Percentiles rank a stretch among this genome's conserved stretches.
Evolutionary conservation across 306 rosid species (phyloP).

Genomic region (Cotoneaster glaucophyllus): DNA sequence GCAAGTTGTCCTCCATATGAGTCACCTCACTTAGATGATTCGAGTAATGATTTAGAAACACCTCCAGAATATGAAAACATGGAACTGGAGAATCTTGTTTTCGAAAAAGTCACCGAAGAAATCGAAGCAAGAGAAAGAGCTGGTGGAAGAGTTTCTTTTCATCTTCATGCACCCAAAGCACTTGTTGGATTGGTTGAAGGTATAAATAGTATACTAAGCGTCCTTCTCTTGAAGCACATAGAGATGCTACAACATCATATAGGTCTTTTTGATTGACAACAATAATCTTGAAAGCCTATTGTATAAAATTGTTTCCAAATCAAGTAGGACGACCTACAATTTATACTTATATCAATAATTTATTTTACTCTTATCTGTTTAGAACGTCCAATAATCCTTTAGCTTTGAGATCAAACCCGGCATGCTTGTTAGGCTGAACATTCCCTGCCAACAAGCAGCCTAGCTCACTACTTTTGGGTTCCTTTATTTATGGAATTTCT

Average conservation of each 20-base stretch:
- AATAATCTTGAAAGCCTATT: not conserved
- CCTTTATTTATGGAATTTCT: not conserved
- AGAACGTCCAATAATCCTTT: not conserved
- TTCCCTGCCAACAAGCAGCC: not conserved
- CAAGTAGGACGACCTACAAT: not conserved
- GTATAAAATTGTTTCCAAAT: not conserved
- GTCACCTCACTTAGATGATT: slow-evolving; percentile 53
- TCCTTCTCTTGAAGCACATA: not conserved
- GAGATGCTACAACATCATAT: not conserved
- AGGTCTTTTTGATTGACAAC: not conserved
- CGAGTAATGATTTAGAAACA: slow-evolving; percentile 69
- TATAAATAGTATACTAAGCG: slow-evolving; percentile 18
- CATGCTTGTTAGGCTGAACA: not conserved
- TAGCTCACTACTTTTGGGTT: not conserved
- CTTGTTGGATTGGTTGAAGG: slow-evolving; percentile 81
- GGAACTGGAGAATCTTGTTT: slow-evolving; percentile 89
- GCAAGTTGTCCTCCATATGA: slow-evolving; percentile 56
- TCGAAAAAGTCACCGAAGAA: slow-evolving; percentile 81
- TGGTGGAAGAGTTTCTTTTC: slow-evolving; percentile 59
- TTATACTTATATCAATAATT: not conserved
- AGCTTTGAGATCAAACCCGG: not conserved
- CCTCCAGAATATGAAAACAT: slow-evolving; percentile 73
- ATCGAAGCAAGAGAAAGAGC: slow-evolving; percentile 77
- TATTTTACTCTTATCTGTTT: not conserved
- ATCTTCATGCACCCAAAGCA: slow-evolving; percentile 71